phyloP scores from a whole-genome alignment of 2,329 filamentous ascomycete genomes.

The Epichloe festucae region DNA sequence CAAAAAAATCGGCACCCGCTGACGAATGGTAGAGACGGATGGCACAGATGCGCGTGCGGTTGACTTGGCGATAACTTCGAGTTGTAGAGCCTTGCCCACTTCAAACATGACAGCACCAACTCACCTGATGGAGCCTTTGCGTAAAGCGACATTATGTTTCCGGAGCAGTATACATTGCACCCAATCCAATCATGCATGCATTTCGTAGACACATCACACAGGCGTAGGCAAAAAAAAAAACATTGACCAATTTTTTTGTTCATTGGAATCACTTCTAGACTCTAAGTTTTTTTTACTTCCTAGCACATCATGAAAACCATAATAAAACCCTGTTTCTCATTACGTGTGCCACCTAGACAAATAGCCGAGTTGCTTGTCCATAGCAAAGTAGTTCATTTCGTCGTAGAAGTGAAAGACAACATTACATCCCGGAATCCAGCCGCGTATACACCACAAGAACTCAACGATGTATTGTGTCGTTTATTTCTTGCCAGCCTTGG shows the following conservation, averaged over 20 bases:
- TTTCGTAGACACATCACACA: background rate
- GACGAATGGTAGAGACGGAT: too few relatives aligned
- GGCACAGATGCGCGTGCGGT: background rate
- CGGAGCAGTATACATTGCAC: background rate
- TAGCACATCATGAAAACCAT: slow-evolving; percentile 25
- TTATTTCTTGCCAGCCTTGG: slow-evolving; percentile 68
- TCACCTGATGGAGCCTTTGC: too few relatives aligned
- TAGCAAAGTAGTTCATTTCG: slow-evolving; percentile 30
- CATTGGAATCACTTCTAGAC: slow-evolving; percentile 28
- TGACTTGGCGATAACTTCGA: too few relatives aligned
- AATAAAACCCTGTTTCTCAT: slow-evolving; percentile 23
- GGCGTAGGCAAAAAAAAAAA: background rate
- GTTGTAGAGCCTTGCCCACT: too few relatives aligned
- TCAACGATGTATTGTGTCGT: slow-evolving; percentile 11
- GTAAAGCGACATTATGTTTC: too few relatives aligned
- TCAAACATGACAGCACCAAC: too few relatives aligned
- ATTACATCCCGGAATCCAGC: slow-evolving; percentile 16
- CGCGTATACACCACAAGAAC: slow-evolving; percentile 14
- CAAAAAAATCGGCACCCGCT: background rate
- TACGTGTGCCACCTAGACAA: slow-evolving; percentile 26
- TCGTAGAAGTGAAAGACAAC: slow-evolving; percentile 31
- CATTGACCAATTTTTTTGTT: slow-evolving; percentile 3
- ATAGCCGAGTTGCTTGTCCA: slow-evolving; percentile 29
- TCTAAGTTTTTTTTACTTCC: slow-evolving; percentile 30
- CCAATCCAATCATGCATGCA: too few relatives aligned